Percentiles rank a stretch among this genome's conserved stretches.
phyloP scores from a whole-genome alignment of 768 basidiomycete genomes.

The Podaxis carcinomalis region DNA sequence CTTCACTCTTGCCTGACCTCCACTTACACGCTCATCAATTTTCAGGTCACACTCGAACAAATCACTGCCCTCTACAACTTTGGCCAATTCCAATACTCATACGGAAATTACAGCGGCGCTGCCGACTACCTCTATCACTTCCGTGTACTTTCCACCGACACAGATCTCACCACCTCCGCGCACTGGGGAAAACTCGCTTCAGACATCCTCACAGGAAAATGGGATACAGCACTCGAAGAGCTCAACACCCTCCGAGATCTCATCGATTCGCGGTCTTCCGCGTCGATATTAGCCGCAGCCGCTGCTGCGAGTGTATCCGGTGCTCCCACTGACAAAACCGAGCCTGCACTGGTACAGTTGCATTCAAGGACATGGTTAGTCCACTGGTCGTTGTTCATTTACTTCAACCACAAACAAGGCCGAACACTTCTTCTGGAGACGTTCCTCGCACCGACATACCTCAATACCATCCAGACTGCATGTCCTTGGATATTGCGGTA shows the following conservation, averaged over 20 bases:
- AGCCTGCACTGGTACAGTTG: conserved; percentile 79
- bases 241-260: conserved; percentile 92
- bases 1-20: conserved; percentile 1
- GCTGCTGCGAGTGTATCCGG: conserved; percentile 22
- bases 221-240: conserved; percentile 94
- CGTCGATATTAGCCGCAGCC: conserved; percentile 39
- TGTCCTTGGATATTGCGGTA: conserved; percentile 95
- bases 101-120: conserved; percentile 94
- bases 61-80: conserved; percentile 96
- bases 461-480: conserved; percentile 97
- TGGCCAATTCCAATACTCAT: conserved; percentile 98
- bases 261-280: conserved; percentile 74
- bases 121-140: conserved; percentile 99
- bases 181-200: conserved; percentile 99
- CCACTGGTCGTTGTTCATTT: conserved; percentile 98
- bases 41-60: conserved; percentile 89
- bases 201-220: conserved; percentile 91
- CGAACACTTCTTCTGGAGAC: conserved; percentile 91
- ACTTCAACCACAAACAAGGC: conserved; percentile 94
- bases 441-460: conserved; percentile 93
- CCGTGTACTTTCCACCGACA: conserved; percentile 92
- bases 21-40: neutral
- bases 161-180: conserved; percentile 90
- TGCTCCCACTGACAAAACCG: conserved; percentile 29
- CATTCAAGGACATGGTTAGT: conserved; percentile 95